These are phyloP conservation scores for Calamus simplicifolius DNA, from an alignment of 176 grass and related monocot species.

Conservation along the genomic window DNA sequence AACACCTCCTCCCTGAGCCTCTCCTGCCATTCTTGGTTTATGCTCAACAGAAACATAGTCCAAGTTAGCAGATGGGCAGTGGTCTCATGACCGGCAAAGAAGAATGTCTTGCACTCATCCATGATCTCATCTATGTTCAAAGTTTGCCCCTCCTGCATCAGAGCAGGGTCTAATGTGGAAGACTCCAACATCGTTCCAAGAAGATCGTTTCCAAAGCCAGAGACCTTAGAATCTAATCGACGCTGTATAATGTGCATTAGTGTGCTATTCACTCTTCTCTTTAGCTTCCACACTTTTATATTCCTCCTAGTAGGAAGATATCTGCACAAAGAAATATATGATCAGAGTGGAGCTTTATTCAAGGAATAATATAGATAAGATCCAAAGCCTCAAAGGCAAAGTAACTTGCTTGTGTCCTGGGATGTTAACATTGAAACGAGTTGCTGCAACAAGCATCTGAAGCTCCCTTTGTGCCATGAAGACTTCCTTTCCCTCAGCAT, in stretches of 20 bases:
- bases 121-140: slow-evolving; percentile 9
- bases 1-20: slow-evolving; percentile 3
- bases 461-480: slow-evolving; percentile 36
- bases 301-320: slow-evolving; percentile 35
- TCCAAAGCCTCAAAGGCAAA: not conserved
- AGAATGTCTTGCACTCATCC: slow-evolving; percentile 14
- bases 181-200: slow-evolving; percentile 36
- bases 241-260: slow-evolving; percentile 26
- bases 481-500: slow-evolving; percentile 41
- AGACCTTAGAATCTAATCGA: not conserved
- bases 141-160: not conserved
- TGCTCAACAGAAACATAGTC: slow-evolving; percentile 35
- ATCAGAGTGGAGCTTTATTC: no score
- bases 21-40: slow-evolving; percentile 5
- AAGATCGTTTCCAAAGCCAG: slow-evolving; percentile 34
- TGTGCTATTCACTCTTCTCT: slow-evolving; percentile 28
- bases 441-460: slow-evolving; percentile 11
- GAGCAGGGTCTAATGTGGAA: not conserved
- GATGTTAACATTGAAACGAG: slow-evolving; percentile 1
- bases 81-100: slow-evolving; percentile 2
- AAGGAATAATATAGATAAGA: not conserved
- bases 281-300: slow-evolving; percentile 16
- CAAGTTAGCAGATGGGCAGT: slow-evolving; percentile 21
- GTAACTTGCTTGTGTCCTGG: slow-evolving; percentile 30
- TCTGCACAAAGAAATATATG: slow-evolving; percentile 10